Conservation (phyloP, 2,329 filamentous ascomycete species). For the Apiospora koreana region DNA sequence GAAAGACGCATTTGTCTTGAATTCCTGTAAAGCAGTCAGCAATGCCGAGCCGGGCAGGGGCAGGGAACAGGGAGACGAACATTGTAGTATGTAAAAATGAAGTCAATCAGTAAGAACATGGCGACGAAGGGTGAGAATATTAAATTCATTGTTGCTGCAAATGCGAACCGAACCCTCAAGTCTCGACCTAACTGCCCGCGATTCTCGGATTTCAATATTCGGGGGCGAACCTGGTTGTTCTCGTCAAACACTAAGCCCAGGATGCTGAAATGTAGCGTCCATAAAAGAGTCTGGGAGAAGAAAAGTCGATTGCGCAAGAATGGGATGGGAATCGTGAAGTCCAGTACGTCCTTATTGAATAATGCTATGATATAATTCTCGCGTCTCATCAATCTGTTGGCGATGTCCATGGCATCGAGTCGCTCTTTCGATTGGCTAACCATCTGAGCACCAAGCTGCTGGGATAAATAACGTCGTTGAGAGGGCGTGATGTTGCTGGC, state of each 20-base stretch:
- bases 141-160: slow-evolving; percentile 84
- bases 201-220: slow-evolving; percentile 83
- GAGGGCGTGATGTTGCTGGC: slow-evolving; percentile 54
- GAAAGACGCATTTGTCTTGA: slow-evolving; percentile 88
- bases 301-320: slow-evolving; percentile 78
- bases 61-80: slow-evolving; percentile 45
- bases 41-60: background rate
- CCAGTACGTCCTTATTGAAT: slow-evolving; percentile 94
- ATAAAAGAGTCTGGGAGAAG: slow-evolving; percentile 87
- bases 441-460: slow-evolving; percentile 62
- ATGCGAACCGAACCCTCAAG: slow-evolving; percentile 74
- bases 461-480: slow-evolving; percentile 48
- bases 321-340: slow-evolving; percentile 83
- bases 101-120: slow-evolving; percentile 82
- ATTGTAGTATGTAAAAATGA: slow-evolving; percentile 94
- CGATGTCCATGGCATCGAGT: slow-evolving; percentile 95
- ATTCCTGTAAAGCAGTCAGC: slow-evolving; percentile 64
- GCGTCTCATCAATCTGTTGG: slow-evolving; percentile 92
- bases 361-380: slow-evolving; percentile 97
- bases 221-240: slow-evolving; percentile 79
- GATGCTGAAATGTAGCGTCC: slow-evolving; percentile 88
- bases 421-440: slow-evolving; percentile 90
- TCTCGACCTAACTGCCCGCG: slow-evolving; percentile 77
- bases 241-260: slow-evolving; percentile 94
- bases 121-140: slow-evolving; percentile 85